Base-by-base conservation (phyloP, 2,329 filamentous ascomycete genomes). In the Penicillium sclerotiorum region DNA sequence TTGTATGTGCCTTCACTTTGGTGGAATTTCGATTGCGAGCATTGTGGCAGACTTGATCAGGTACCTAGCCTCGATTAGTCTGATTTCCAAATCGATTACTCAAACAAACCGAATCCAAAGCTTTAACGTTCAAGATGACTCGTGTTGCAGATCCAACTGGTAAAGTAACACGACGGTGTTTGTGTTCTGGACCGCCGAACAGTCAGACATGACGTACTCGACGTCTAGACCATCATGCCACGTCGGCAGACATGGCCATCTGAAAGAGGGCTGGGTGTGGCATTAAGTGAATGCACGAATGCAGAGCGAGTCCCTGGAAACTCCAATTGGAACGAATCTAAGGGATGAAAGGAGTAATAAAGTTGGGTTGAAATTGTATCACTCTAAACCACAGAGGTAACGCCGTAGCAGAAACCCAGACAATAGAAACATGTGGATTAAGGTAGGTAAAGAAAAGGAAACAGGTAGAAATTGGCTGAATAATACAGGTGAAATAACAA, bases 401-500 rank as follows among this genome's bases (percentile, higher is more conserved):
- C 30, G 42, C 42, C 42, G 9, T 37, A 32, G 42, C 42, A 36
- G 32, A 23, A 37, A 36, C 36, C 45, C 23, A 43, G 22, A 37
- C 30, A 23, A 43, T 21, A 18, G 21, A 28, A 27, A 22, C 46
- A 49, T 11, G 39, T 36, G 39, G 32, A 49, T 49, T 49, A 49
- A 37, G 30, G 32, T 37, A 45, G 27, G 25, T 22, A 43, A 21
- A 23, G 20, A 43, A 43, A 28, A 13, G 13, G 13, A 28, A 9
- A 9, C 12, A 8, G 18, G 13, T 21, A 45, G 12, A 30, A 49
- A 17, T 30, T 38, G 39, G 46, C 39, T 36, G 46, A 20, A 43
- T 49, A 27, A 39, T 49, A 49, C 39, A 20, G 32, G 22, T 43
- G 32, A 41, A 46, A 46, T 46, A 17, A 49, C 22, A 28, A 18